Evolutionary conservation across 1,139 yeast genomes (phyloP).

Genomic region (Blastobotrys malaysiensis): DNA sequence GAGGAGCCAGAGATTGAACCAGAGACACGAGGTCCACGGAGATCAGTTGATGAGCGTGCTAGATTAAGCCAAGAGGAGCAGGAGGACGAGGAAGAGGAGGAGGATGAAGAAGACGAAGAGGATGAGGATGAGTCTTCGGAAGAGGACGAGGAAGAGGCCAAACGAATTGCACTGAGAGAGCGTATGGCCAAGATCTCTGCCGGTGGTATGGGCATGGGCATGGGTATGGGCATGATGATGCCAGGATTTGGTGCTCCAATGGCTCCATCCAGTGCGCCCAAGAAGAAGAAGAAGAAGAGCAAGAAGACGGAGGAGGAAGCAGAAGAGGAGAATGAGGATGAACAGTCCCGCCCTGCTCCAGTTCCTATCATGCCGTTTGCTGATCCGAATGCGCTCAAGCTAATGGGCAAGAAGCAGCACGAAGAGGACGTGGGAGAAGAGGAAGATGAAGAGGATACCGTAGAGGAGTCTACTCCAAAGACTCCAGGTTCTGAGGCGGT

Average conservation of each 20-base stretch:
- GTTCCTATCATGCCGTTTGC: conserved; percentile 52
- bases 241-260: conserved; percentile 30
- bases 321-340: conserved; percentile 26
- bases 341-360: conserved; percentile 28
- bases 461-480: background rate
- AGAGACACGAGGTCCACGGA: background rate
- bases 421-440: conserved; percentile 17
- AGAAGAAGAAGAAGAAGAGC: conserved; percentile 26
- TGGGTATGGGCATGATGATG: conserved; percentile 39
- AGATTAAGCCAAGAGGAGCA: background rate
- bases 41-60: conserved; percentile 8
- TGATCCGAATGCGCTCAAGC: conserved; percentile 31
- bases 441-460: conserved; percentile 18
- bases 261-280: conserved; percentile 24
- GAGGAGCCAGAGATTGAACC: background rate
- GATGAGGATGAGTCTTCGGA: conserved; percentile 33
- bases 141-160: conserved; percentile 66
- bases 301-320: conserved; percentile 25
- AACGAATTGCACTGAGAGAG: conserved; percentile 74
- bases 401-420: conserved; percentile 22
- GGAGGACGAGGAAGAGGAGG: conserved; percentile 11
- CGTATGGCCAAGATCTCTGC: conserved; percentile 89
- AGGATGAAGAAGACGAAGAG: conserved; percentile 21
- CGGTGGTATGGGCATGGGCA: conserved; percentile 77
- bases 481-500: background rate